Conservation (phyloP, 2,329 filamentous ascomycete species). For the Diaporthe velutina region DNA sequence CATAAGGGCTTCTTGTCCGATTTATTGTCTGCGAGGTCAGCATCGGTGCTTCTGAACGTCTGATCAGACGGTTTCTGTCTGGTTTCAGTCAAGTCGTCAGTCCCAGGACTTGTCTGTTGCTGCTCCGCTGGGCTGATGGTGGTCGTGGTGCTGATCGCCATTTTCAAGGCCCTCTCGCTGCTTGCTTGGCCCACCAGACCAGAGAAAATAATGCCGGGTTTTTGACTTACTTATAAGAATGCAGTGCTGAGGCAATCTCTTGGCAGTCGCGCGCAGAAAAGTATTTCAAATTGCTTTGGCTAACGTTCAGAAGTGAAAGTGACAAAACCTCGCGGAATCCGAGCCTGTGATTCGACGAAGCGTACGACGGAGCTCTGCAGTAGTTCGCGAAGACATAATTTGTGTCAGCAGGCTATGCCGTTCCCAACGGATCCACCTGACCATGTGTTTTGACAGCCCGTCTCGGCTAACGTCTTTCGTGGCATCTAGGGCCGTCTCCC, state of each 20-base stretch:
- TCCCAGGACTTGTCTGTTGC: too few species aligned
- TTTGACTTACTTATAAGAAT: neutral
- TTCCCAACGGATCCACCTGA: neutral
- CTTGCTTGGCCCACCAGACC: too few species aligned
- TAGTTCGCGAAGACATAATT: neutral
- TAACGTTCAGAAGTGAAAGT: neutral
- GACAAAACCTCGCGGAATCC: neutral
- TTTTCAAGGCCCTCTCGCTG: neutral
- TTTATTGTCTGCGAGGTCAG: neutral
- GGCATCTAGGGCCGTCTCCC: neutral
- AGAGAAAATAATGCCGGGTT: neutral
- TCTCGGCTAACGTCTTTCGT: neutral
- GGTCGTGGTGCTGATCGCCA: neutral
- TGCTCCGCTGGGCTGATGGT: neutral
- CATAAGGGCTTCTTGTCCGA: neutral
- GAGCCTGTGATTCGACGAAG: conserved; percentile 9
- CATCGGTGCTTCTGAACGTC: neutral
- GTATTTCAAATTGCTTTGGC: neutral
- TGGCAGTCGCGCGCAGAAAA: neutral
- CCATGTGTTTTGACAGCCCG: neutral
- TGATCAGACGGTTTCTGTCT: neutral
- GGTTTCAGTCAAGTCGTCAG: neutral
- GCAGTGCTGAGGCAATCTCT: too few species aligned
- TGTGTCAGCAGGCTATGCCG: conserved; percentile 8
- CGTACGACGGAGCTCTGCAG: conserved; percentile 1